Evolutionary conservation across 1,139 yeast species (phyloP).

Genomic region (Candida tropicalis): DNA sequence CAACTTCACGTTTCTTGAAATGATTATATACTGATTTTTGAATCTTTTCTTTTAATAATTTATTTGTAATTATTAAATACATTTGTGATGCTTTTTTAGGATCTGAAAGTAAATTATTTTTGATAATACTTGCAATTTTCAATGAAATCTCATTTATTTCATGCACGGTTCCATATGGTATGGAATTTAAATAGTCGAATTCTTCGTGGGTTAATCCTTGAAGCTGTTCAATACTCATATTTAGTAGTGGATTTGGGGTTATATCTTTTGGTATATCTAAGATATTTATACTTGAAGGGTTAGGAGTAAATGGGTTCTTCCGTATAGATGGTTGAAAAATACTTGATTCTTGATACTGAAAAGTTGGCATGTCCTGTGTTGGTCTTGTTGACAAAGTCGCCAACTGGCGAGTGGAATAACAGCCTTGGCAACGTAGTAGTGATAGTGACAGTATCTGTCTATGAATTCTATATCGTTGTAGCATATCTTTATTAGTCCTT

Average conservation of each 20-base stretch:
- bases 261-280: slow-evolving; percentile 22
- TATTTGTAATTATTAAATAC: slow-evolving; percentile 6
- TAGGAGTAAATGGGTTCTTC: slow-evolving; percentile 11
- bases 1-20: slow-evolving; percentile 25
- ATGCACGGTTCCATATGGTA: slow-evolving; percentile 27
- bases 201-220: slow-evolving; percentile 23
- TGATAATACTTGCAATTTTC: slow-evolving; percentile 32
- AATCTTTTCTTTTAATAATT: background rate
- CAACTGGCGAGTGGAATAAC: background rate
- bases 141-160: slow-evolving; percentile 36
- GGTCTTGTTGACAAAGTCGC: background rate
- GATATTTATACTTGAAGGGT: background rate
- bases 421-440: background rate
- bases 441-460: background rate
- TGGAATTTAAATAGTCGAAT: slow-evolving; percentile 26
- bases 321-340: slow-evolving; percentile 8
- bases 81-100: slow-evolving; percentile 24
- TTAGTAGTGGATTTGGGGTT: slow-evolving; percentile 38
- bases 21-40: slow-evolving; percentile 12
- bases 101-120: slow-evolving; percentile 30
- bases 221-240: slow-evolving; percentile 31
- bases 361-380: no score
- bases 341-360: background rate
- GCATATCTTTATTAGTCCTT: background rate
- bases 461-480: background rate